Evolutionary conservation across 1,284 basidiomycete species (phyloP), one percentile per base, ranked within the genome.

Genomic region (Cryptococcus deneoformans): DNA sequence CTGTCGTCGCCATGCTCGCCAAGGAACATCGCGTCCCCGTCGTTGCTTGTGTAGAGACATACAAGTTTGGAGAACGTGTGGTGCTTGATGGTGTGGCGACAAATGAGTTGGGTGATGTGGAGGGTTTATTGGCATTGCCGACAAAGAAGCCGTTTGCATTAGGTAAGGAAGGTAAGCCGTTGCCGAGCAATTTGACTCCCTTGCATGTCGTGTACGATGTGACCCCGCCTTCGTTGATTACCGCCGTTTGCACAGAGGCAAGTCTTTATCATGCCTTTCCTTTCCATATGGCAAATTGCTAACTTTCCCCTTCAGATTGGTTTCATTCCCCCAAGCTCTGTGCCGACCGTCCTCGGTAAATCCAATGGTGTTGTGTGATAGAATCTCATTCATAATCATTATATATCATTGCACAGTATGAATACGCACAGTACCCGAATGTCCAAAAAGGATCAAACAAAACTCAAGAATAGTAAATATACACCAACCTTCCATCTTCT

Each of bases 21-120:
- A 90, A 92, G 75, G 85, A 86, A 54, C 85, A 89, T 69, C 87
- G 87, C 20, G 87, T 98, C 1, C 96, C 96, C 6, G 92, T 98
- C 14, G 86, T 99, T 52, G 92, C 95, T 14, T 97, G 93, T 68
- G 96, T 94, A 68, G 96, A 99, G 79, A 99, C 96, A 16, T 98
- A 98, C 82, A 99, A 99, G 77, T 98, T 96, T 70, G 89, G 89
- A 24, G 96, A 99, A 67, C 85, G 87, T 39, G 88, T 99, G 39
- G 88, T 92, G 75, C 81, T 99, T 51, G 96, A 99, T 77, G 89
- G 89, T 37, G 92, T 99, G 64, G 92, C 91, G 36, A 92, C 90
- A 75, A 99, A 99, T 73, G 96, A 99, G 78, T 81, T 96, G 39
- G 92, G 93, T 87, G 67, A 71, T 81, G 51, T 57, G 9, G 60